A percentile compares a stretch with the other conserved stretches of the same genome.
Conservation (phyloP, 225 moss, liverwort and hornwort species). For the Marchantia polymorpha region DNA sequence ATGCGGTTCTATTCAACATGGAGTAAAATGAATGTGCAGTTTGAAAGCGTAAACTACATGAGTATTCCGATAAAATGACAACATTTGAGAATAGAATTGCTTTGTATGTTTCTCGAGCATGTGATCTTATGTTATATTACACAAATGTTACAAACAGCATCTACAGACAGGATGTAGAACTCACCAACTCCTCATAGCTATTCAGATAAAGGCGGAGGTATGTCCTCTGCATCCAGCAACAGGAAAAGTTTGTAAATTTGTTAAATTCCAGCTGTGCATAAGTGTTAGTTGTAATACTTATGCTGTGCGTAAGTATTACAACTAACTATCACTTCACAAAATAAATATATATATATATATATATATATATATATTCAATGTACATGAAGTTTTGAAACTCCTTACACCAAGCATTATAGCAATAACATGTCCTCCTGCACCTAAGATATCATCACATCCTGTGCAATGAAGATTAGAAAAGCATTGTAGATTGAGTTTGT, state of each 20-base stretch:
- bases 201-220: conserved; percentile 46
- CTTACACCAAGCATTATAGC: too few relatives aligned
- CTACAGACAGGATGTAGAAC: not conserved
- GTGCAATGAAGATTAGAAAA: too few relatives aligned
- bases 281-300: too few relatives aligned
- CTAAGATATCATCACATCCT: too few relatives aligned
- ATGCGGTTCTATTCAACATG: not conserved
- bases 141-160: not conserved
- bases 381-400: too few relatives aligned
- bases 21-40: not conserved
- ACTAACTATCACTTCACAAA: not conserved
- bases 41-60: not conserved
- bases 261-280: not conserved
- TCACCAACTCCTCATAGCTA: conserved; percentile 62
- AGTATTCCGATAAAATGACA: not conserved
- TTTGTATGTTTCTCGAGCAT: not conserved
- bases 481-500: too few relatives aligned
- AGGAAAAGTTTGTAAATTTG: not conserved
- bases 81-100: not conserved
- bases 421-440: too few relatives aligned
- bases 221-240: conserved; percentile 41
- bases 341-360: not conserved
- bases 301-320: not conserved
- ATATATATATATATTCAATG: too few relatives aligned
- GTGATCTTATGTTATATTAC: not conserved